Base-by-base conservation (phyloP, 1,284 basidiomycete genomes). In the Leccinum laetum region DNA sequence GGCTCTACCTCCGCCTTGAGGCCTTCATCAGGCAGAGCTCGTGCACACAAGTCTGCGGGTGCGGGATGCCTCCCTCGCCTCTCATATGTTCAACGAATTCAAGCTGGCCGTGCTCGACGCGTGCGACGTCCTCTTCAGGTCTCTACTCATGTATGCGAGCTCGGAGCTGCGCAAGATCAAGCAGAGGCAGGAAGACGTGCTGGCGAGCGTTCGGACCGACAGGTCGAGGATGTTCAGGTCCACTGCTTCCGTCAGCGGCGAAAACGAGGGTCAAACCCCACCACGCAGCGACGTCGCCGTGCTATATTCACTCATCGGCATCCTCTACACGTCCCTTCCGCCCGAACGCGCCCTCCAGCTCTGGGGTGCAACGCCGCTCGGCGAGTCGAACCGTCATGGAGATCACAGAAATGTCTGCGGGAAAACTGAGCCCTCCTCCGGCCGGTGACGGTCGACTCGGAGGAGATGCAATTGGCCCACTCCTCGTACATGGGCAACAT, bases 81-180 rank as follows among this genome's bases (percentile, higher is more conserved):
- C 78, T 64, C 86, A 26, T 26, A 5, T 26, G 4, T 26, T 26
- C 24, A 26, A 86, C 2, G 91, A 92, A 61, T 93, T 94, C 77
- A 86, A 84, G 67, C 79, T 83, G 2, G 79, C 85, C 32, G 79
- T 96, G 11, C 80, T 95, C 32, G 78, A 82, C 29, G 84, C 87
- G 21, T 87, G 94, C 65, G 94, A 96, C 72, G 80, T 81, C 1
- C 83, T 97, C 16, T 78, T 96, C 44, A 84, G 90, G 41, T 86
- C 87, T 16, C 79, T 93, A 53, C 89, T 98, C 69, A 89, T 87
- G 0, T 89, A 91, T 67, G 91, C 93, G 8, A 93, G 92, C 13
- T 91, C 92, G 0, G 92, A 96, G 75, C 82, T 98, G n/a, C 87
- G 93, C 55, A 94, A 94, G 74, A 90, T 98, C 74, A 94, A 95